Percentiles rank a stretch among this genome's conserved stretches.
These are phyloP conservation scores for Lepidopterella palustris DNA, from an alignment of 495 filamentous ascomycete species.

Conservation along the genomic window DNA sequence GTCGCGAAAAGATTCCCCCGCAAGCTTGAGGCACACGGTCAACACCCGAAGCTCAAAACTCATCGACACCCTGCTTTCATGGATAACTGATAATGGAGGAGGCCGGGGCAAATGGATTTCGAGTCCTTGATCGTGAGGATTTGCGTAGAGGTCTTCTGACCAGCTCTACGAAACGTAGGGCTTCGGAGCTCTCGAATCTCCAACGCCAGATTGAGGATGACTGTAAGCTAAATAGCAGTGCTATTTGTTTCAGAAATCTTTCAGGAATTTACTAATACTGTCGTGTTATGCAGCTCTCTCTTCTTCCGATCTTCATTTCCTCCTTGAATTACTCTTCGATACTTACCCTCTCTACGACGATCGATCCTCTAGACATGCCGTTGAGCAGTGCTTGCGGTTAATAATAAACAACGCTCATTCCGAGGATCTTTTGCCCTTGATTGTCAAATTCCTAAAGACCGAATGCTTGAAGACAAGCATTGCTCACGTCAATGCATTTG, in stretches of 20 bases:
- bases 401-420: slow-evolving; percentile 50
- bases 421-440: slow-evolving; percentile 49
- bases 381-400: slow-evolving; percentile 64
- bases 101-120: slow-evolving; percentile 19
- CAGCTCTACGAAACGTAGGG: slow-evolving; percentile 47
- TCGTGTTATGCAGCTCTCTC: slow-evolving; percentile 12
- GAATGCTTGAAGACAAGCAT: slow-evolving; percentile 71
- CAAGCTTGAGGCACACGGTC: not conserved
- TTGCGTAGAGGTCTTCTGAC: slow-evolving; percentile 31
- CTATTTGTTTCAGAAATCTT: not conserved
- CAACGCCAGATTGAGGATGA: slow-evolving; percentile 38
- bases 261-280: not conserved
- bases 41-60: slow-evolving; percentile 6
- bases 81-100: slow-evolving; percentile 26
- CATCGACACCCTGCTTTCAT: slow-evolving; percentile 9
- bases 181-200: slow-evolving; percentile 41
- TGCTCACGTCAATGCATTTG: slow-evolving; percentile 72
- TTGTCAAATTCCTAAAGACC: slow-evolving; percentile 49
- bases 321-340: slow-evolving; percentile 69
- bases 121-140: slow-evolving; percentile 26
- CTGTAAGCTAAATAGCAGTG: slow-evolving; percentile 32
- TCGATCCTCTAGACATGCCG: slow-evolving; percentile 71
- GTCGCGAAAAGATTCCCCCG: slow-evolving; percentile 19
- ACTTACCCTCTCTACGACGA: slow-evolving; percentile 86
- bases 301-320: slow-evolving; percentile 20